Base-by-base conservation (phyloP, 495 filamentous ascomycete species). In the Podospora didyma region DNA sequence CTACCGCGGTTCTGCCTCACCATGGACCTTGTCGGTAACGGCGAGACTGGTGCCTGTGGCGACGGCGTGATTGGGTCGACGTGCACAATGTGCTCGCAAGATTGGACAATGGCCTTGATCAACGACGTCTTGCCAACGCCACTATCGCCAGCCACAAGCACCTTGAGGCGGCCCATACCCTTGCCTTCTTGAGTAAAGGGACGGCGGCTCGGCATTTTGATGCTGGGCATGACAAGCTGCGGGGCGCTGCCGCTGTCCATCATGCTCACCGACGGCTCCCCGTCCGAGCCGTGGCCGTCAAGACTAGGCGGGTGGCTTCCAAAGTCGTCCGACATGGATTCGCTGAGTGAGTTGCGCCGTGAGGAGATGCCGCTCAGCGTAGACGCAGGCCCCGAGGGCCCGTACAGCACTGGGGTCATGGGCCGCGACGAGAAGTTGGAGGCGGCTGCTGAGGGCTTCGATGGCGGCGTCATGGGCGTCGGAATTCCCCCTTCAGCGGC, bases 151-250 rank as follows among this genome's bases (percentile, higher is more conserved):
- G 91, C 90, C 61, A 97, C 75, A 53, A 97, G 73, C 20, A 99
- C 77, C 75, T 97, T 97, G 62, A 97, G 74, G 53, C 87, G 82
- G 5, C 92, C 93, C 73, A 97, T 82, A 49, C 77, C 80, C 75
- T 89, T 94, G 17, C 94, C 94, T 57, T 79, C 83, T 51, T 89
- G 82, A 7, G 94, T 97, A 69, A 99, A 97, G 1, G 94, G 94
- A 46, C 94, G 81, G 49, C 94, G 85, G 66, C 86, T 92, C 31
- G 94, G 95, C 85, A 99, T 96, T 61, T 83, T 87, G 62, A 99
- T 90, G 68, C 90, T 96, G 9, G 94, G 94, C 95, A 99, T 99
- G 60, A 99, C 88, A 16, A 99, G 81, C 70, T 97, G 93, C 28
- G 93, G 90, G 17, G 82, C 83, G 60, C 80, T 85, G 53, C 77